phyloP scores from a whole-genome alignment of 257 asterid species.

The Linaria vulgaris region DNA sequence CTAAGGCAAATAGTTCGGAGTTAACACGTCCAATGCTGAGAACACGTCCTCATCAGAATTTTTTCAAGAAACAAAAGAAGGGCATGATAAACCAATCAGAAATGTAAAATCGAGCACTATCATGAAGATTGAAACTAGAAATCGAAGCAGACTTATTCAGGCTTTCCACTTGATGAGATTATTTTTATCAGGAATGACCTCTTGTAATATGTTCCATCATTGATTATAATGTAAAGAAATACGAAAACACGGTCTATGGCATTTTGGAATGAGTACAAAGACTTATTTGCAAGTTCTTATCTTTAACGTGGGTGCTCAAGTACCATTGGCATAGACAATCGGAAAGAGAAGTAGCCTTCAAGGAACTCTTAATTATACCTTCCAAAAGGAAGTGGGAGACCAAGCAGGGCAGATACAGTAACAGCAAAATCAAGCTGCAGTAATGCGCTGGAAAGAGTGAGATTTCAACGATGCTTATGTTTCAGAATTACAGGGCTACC shows the following conservation, averaged over 20 bases:
- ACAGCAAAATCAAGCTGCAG: slow-evolving; percentile 91
- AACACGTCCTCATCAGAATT: slow-evolving; percentile 25
- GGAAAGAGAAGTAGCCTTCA: neutral
- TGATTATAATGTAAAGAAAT: neutral
- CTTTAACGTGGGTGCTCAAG: slow-evolving; percentile 7
- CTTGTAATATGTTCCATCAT: neutral
- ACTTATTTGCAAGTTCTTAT: neutral
- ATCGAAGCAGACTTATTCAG: neutral
- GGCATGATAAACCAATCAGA: slow-evolving; percentile 2
- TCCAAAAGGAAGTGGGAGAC: slow-evolving; percentile 93
- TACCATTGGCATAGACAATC: neutral
- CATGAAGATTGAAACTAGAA: slow-evolving; percentile 6
- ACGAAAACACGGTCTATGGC: neutral
- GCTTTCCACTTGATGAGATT: slow-evolving; percentile 7
- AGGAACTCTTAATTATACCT: slow-evolving; percentile 56
- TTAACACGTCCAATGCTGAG: slow-evolving; percentile 89
- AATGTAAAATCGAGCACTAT: slow-evolving; percentile 8
- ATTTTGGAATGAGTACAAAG: neutral
- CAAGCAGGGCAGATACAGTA: slow-evolving; percentile 85
- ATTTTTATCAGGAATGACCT: no score
- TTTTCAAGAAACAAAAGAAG: no score
- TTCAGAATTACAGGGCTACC: slow-evolving; percentile 24
- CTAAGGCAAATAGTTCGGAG: slow-evolving; percentile 76
- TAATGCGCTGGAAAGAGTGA: slow-evolving; percentile 29
- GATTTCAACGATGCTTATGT: no score